Percentiles rank a stretch among this genome's conserved stretches.
phyloP scores from a whole-genome alignment of 2,329 filamentous ascomycete genomes.

The Myotisia sp. region DNA sequence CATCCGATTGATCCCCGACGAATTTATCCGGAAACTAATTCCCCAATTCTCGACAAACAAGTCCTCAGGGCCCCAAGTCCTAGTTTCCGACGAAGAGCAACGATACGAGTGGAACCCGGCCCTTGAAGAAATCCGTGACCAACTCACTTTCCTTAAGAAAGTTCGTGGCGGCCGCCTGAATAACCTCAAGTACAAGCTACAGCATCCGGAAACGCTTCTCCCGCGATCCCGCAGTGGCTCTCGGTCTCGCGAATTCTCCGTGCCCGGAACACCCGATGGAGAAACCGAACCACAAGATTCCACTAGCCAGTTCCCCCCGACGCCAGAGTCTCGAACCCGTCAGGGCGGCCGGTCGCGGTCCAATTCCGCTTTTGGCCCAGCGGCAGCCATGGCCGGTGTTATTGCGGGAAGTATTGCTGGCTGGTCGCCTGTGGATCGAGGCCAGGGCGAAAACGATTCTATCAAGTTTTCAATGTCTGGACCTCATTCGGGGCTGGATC shows the following conservation, averaged over 20 bases:
- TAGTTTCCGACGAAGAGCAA: conserved; percentile 34
- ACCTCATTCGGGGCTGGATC: conserved; percentile 26
- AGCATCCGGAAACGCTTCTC: conserved; percentile 39
- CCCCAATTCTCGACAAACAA: conserved; percentile 26
- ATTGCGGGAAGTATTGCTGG: conserved; percentile 52
- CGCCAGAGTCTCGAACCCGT: conserved; percentile 39
- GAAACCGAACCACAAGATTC: conserved; percentile 25
- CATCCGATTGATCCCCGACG: conserved; percentile 46
- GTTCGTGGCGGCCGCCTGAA: conserved; percentile 49
- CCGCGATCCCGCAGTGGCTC: conserved; percentile 31
- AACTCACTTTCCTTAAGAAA: conserved; percentile 49
- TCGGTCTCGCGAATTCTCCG: conserved; percentile 29
- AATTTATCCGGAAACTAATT: conserved; percentile 34
- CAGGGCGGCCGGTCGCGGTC: conserved; percentile 40
- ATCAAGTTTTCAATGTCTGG: conserved; percentile 25
- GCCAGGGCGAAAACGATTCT: conserved; percentile 22
- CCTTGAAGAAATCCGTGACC: conserved; percentile 48
- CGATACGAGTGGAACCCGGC: conserved; percentile 45
- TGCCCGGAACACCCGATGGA: conserved; percentile 42
- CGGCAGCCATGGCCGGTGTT: conserved; percentile 51
- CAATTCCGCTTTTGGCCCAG: conserved; percentile 45
- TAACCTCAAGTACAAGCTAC: conserved; percentile 45
- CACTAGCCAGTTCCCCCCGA: conserved; percentile 30
- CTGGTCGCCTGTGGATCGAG: conserved; percentile 47
- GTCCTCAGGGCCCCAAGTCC: conserved; percentile 26